Conservation (phyloP, 2,329 filamentous ascomycete species). For the Ilyonectria sp. region DNA sequence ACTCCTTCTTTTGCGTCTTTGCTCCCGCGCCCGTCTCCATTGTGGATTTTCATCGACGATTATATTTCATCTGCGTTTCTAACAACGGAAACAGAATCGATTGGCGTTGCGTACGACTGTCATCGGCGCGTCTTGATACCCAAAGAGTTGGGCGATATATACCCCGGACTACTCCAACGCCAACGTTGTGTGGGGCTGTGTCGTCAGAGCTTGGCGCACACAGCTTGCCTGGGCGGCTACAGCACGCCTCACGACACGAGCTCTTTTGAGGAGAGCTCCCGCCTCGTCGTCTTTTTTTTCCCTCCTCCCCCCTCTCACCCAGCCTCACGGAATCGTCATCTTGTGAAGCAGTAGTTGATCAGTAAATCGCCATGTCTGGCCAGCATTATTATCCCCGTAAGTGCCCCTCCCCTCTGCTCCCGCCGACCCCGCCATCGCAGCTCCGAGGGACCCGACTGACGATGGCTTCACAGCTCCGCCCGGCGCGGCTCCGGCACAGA, state of each 20-base stretch:
- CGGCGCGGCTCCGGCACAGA: constrained; percentile 49
- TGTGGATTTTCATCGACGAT: neutral
- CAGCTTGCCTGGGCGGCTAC: constrained; percentile 30
- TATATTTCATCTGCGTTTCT: neutral
- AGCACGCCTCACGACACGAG: constrained; percentile 19
- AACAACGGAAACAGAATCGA: neutral
- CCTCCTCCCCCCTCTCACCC: neutral
- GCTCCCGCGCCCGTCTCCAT: neutral
- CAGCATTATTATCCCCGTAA: constrained; percentile 65
- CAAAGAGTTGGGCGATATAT: neutral
- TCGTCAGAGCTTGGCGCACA: constrained; percentile 28
- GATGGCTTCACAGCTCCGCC: constrained; percentile 57
- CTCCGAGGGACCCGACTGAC: constrained; percentile 37
- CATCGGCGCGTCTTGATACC: neutral
- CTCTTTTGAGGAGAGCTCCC: constrained; percentile 18
- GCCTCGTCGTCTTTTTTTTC: constrained; percentile 14
- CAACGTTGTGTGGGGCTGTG: constrained; percentile 29
- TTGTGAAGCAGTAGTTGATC: constrained; percentile 1
- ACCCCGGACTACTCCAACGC: neutral
- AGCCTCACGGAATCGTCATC: neutral
- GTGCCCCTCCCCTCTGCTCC: constrained; percentile 38
- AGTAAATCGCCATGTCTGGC: constrained; percentile 55
- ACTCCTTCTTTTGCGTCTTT: neutral
- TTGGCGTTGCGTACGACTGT: neutral
- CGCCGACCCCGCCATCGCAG: constrained; percentile 1